Base-by-base conservation (phyloP, 2,329 filamentous ascomycete genomes). In the Monascus ruber region DNA sequence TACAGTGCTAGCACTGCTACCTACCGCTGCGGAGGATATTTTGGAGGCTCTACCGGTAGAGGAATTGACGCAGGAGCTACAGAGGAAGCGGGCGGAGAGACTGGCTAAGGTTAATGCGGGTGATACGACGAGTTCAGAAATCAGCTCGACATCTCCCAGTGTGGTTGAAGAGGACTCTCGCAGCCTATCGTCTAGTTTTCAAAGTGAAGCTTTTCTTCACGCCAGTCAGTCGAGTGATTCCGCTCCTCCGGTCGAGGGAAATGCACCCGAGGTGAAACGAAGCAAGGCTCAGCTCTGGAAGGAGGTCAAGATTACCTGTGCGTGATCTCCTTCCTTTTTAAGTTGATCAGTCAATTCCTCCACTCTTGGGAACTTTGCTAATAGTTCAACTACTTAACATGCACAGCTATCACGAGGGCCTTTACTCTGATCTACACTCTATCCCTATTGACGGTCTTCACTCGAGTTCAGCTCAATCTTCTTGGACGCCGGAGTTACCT, bases 231-330 rank as follows among this genome's bases (percentile, higher is more conserved):
- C 83, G 37, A 71, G 70, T 3, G 66, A 79, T 11, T 73, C 79
- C 4, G 62, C 69, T 29, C 6, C 10, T 29, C 10, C 69, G 33
- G 65, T 68, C 0, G 70, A 74, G 24, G 64, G 67, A 34, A 59
- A 62, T 37, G 39, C 67, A 61, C 53, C 70, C 53, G 58, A 70
- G 43, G 72, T 73, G 43, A 85, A 79, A 49, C 88, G 82, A 66
- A 86, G 80, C 44, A 96, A 96, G 73, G 77, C 85, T 36, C 88
- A 96, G 66, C 71, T 98, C 34, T 98, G 91, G 91, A 88, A 93
- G 60, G 89, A 98, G 57, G 76, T 98, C 63, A 95, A 94, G 56
- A 94, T 96, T 50, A 87, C 82, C 65, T 88, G 87, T 93, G 66
- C 58, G 82, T 70, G 7, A 39, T 45, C n/a, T 26, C 29, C 31